Percentiles rank a stretch among this genome's conserved stretches.
phyloP scores from a whole-genome alignment of 1,139 yeast genomes.

The Debaryomyces sp. region DNA sequence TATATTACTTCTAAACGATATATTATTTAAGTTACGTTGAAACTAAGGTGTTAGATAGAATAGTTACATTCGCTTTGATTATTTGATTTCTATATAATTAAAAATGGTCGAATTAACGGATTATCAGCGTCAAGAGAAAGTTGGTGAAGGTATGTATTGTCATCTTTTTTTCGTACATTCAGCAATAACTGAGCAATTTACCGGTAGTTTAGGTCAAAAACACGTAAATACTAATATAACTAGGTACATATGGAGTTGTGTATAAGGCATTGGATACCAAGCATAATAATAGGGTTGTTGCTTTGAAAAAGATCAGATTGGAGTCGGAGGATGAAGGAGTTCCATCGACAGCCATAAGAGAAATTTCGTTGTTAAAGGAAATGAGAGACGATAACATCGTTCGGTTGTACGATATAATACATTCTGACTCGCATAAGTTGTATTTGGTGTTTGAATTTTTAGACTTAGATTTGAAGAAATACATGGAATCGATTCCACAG shows the following conservation, averaged over 20 bases:
- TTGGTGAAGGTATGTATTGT: constrained; percentile 74
- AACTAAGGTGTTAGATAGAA: neutral
- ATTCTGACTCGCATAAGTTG: constrained; percentile 92
- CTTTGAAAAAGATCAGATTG: constrained; percentile 88
- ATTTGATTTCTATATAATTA: neutral
- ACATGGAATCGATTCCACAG: constrained; percentile 94
- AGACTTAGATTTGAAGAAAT: constrained; percentile 91
- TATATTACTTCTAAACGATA: neutral
- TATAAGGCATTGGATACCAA: constrained; percentile 91
- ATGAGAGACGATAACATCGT: constrained; percentile 92
- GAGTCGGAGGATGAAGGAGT: constrained; percentile 99
- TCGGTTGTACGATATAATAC: constrained; percentile 89
- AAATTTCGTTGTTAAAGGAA: constrained; percentile 90
- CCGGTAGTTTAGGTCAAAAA: neutral
- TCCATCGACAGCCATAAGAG: constrained; percentile 97
- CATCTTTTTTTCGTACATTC: neutral
- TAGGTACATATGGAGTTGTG: constrained; percentile 94
- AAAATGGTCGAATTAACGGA: constrained; percentile 84
- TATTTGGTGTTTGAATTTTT: constrained; percentile 92
- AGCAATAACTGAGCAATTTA: neutral
- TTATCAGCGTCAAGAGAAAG: constrained; percentile 91
- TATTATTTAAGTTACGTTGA: neutral
- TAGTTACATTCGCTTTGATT: constrained; percentile 2
- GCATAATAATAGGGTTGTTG: constrained; percentile 90
- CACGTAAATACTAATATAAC: constrained; percentile 15